Base-by-base conservation (phyloP, 306 rosid species). In the Acacia acuminata region DNA sequence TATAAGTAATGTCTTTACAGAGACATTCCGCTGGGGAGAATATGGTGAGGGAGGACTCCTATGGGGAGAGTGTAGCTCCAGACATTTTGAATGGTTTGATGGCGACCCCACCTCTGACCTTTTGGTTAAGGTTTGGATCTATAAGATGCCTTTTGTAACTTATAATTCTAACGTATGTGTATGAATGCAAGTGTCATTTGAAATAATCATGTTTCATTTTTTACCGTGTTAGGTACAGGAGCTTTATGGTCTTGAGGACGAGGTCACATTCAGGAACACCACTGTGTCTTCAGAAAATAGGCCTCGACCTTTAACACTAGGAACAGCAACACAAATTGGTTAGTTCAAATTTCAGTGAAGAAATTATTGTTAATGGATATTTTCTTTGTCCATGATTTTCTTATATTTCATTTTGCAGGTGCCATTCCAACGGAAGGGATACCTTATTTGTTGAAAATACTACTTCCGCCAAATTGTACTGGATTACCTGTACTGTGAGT, bases 241-340 rank as follows among this genome's bases (percentile, higher is more conserved):
- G 82, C 97, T 95, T 79, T 93, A 92, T 88, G 98, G 97, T 71
- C 90, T 95, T 56, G 94, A 83, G 84, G 85, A 85, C 6, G 88
- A 88, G 79, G 93, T 95, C 82, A 61, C 82, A 67, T 95, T 95
- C 85, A 87, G 99, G 82, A 95, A 95, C 78, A 88, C 86, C 58
- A 90, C 97, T 0, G 90, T 95, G 53, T 77, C 91, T 83, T 87
- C 94, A 16, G 89, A 87, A 85, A 90, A 92, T 84, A 90, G 92
- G 84, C 92, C 98, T 64, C 93, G 81, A 7, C 85, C 99, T 64
- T 82, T 95, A 86, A 86, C 91, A 66, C 86, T 93, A 7, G 98
- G 96, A 83, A 93, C 99, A 66, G 96, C 97, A 8, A 93, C 99
- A 44, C 98, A 95, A 86, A 95, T 95, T 86, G 99, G 98, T 95